Base-by-base conservation (phyloP, 192 early-diverging fungal genomes). In the Phlyctochytrium arcticum region DNA sequence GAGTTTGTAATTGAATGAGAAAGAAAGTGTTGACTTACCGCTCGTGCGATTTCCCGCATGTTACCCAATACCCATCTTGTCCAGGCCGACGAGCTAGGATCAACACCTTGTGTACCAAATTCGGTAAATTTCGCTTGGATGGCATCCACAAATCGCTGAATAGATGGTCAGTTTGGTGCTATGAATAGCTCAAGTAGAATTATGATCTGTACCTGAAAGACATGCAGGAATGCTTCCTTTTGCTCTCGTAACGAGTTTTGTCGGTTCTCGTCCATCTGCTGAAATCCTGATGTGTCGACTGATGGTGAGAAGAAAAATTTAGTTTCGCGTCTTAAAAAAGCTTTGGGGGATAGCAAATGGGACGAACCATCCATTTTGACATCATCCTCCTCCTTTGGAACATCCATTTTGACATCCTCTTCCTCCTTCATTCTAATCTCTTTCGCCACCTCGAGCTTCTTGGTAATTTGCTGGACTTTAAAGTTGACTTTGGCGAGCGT, bases 401-500 rank as follows among this genome's bases (percentile, higher is more conserved):
- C n/a, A n/a, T n/a, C n/a, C n/a, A n/a, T n/a, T n/a, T n/a, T n/a
- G n/a, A n/a, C n/a, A n/a, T n/a, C n/a, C n/a, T n/a, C n/a, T n/a
- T n/a, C n/a, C n/a, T n/a, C n/a, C n/a, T n/a, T n/a, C n/a, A n/a
- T n/a, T n/a, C n/a, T n/a, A n/a, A n/a, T n/a, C n/a, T n/a, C n/a
- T n/a, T n/a, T n/a, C n/a, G 64, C 69, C 35, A 32, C 71, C 39
- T 58, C 47, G 31, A 87, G 55, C 58, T 88, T 89, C 7, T 71
- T 60, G 31, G 80, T 68, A 30, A 91, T 73, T 64, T 93, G 89
- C 8, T 62, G 69, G 19, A 90, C 90, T 67, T 93, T 90, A 54
- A 87, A 79, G 36, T 88, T 88, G 48, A 94, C 87, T 73, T 98
- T 98, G 61, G 81, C 80, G 4, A 95, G 62, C 0, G 92, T 93